Base-by-base conservation (phyloP, 1,284 basidiomycete species). In the Apiotrichum domesticum region DNA sequence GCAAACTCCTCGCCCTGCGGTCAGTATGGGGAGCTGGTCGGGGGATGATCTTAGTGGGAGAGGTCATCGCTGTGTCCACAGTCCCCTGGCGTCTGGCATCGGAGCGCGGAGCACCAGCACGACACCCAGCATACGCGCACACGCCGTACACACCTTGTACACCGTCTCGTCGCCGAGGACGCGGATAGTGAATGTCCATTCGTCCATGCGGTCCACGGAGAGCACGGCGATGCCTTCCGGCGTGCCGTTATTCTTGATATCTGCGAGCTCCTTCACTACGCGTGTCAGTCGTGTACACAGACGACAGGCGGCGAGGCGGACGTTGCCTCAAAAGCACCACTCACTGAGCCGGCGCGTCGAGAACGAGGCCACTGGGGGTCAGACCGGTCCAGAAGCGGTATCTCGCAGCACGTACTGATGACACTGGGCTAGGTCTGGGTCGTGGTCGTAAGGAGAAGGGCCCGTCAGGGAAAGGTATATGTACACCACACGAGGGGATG, bases 91-190 rank as follows among this genome's bases (percentile, higher is more conserved):
- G 21, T 21, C 21, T 21, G 21, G 21, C 21, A 21, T 21, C 21
- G 21, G 21, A 21, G 21, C 21, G 21, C 21, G 21, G 21, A 21
- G 21, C 21, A 21, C 21, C 21, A 21, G 21, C 21, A 21, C 21
- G 21, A 21, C 21, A 21, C 21, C 21, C 21, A 21, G 21, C 21
- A 21, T 21, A 21, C 21, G 21, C 21, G 21, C 21, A 21, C 21
- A 21, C 21, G 21, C 21, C 21, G 21, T 21, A 41, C 51, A n/a
- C 42, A 72, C 73, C 57, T 58, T 55, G 52, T 71, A 76, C 46
- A 72, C 66, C 13, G 70, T 77, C 61, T 76, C 72, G 10, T 75
- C 70, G 14, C 74, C 74, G 8, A 76, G 57, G 2, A 76, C 74
- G 1, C 52, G 39, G 40, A 77, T 70, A 9, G 58, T 45, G 48